phyloP scores from a whole-genome alignment of 2,329 filamentous ascomycete genomes.

The Byssochlamys sp. region DNA sequence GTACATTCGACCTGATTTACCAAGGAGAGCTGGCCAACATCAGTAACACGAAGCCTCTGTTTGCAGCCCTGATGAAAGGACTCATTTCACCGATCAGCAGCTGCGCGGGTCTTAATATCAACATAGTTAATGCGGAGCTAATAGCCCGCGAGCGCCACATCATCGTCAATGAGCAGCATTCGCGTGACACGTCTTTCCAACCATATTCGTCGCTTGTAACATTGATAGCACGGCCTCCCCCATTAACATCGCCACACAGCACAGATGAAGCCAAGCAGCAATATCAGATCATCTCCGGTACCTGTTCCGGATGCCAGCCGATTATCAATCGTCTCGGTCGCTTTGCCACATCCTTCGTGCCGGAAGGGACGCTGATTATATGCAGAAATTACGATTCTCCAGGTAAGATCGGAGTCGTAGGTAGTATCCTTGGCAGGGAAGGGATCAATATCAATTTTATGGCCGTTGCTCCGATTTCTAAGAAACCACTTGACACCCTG shows the following conservation, averaged over 20 bases:
- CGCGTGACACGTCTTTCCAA: conserved; percentile 50
- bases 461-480: conserved; percentile 51
- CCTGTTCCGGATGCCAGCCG: conserved; percentile 25
- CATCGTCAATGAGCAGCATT: conserved; percentile 63
- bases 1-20: conserved; percentile 66
- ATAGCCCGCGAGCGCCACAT: conserved; percentile 70
- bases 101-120: conserved; percentile 58
- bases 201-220: conserved; percentile 64
- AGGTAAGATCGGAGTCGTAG: conserved; percentile 73
- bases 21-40: conserved; percentile 64
- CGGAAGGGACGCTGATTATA: conserved; percentile 65
- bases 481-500: conserved; percentile 7
- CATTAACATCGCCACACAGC: conserved; percentile 25
- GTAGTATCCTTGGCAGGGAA: conserved; percentile 57
- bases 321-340: conserved; percentile 65
- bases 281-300: conserved; percentile 44
- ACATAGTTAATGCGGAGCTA: conserved; percentile 71
- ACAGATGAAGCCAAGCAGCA: conserved; percentile 23
- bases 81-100: conserved; percentile 61
- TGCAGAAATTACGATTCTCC: conserved; percentile 72
- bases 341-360: conserved; percentile 64
- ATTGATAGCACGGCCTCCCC: conserved; percentile 45
- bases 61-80: conserved; percentile 69
- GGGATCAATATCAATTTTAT: conserved; percentile 73
- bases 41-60: conserved; percentile 66